Base-by-base conservation (phyloP, 306 rosid species). In the Cucurbita ficifolia region DNA sequence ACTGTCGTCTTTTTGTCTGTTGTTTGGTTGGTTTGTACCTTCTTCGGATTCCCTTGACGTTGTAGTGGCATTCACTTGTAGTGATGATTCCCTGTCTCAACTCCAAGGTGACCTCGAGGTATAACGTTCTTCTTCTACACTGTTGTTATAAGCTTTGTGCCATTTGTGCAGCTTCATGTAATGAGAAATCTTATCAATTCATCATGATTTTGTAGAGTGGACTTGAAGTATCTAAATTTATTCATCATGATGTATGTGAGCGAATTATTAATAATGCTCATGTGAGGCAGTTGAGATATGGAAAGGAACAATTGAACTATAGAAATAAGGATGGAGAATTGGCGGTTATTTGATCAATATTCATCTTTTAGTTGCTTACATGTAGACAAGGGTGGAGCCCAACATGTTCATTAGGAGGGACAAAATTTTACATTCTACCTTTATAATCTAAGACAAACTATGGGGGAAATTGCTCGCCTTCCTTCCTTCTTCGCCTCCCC, bases 1-100 rank as follows among this genome's bases (percentile, higher is more conserved):
- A 78, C 81, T 77, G 9, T 53, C 88, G 19, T 73, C 81, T 71
- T 80, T 88, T 43, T 74, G 75, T 81, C 65, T 87, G 65, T 78
- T 93, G 83, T 77, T 94, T 18, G 99, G 97, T 42, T 94, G 99
- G 97, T 91, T 91, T 70, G 72, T 89, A n/a, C 59, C 89, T 45
- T 85, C 96, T 71, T 67, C 88, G 9, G 78, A 86, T 51, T 89
- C 91, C 38, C 82, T 94, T 29, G 99, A 91, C 78, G 80, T 87
- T 51, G 83, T 89, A 53, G 96, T 91, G 38, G 95, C 92, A 72
- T 89, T 87, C 64, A 67, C 87, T 29, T 84, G 85, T 84, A 57
- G 77, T 40, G 84, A 84, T 60, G 78, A 46, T 46, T 81, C 80
- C 61, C 72, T 84, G 48, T 85, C 88, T 57, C 78, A 64, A 78